Percentiles rank a stretch among this genome's conserved stretches.
Conservation (phyloP, 2,329 filamentous ascomycete genomes). For the Scedosporium boydii region DNA sequence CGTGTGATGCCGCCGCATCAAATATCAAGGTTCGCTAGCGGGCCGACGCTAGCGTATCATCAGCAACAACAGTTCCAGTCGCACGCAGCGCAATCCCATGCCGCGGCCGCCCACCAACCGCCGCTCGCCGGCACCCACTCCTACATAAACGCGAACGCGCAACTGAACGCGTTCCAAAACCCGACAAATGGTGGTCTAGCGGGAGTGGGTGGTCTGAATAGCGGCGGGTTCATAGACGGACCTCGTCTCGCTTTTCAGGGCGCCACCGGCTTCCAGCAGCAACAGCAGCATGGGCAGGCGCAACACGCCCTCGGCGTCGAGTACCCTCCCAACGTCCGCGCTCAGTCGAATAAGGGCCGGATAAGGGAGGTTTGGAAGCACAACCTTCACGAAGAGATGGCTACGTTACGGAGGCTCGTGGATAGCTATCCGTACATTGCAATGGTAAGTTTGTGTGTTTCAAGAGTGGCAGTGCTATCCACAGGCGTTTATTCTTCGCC, state of each 20-base stretch:
- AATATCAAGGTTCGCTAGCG: conserved; percentile 35
- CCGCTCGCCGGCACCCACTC: conserved; percentile 55
- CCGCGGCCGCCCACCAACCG: conserved; percentile 39
- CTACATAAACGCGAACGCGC: conserved; percentile 61
- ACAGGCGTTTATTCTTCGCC: no score
- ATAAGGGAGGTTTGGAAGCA: conserved; percentile 96
- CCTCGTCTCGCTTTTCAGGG: conserved; percentile 10
- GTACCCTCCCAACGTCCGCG: conserved; percentile 29
- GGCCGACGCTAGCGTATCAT: conserved; percentile 33
- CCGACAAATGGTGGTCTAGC: conserved; percentile 48
- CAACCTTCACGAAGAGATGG: conserved; percentile 88
- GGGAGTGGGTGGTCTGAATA: conserved; percentile 47
- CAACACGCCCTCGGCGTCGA: conserved; percentile 25
- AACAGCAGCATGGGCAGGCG: conserved; percentile 35
- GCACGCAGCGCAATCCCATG: conserved; percentile 38
- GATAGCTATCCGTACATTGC: conserved; percentile 93
- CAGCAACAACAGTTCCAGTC: conserved; percentile 38
- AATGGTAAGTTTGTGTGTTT: conserved; percentile 58
- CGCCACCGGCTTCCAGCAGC: conserved; percentile 36
- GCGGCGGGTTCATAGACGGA: conserved; percentile 21
- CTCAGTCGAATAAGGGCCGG: conserved; percentile 61
- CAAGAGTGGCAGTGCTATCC: no score
- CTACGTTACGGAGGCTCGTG: conserved; percentile 67
- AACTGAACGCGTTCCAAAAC: conserved; percentile 55
- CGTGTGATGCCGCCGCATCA: conserved; percentile 29